phyloP scores from a whole-genome alignment of 2,329 filamentous ascomycete genomes.

The Talaromyces sp. region DNA sequence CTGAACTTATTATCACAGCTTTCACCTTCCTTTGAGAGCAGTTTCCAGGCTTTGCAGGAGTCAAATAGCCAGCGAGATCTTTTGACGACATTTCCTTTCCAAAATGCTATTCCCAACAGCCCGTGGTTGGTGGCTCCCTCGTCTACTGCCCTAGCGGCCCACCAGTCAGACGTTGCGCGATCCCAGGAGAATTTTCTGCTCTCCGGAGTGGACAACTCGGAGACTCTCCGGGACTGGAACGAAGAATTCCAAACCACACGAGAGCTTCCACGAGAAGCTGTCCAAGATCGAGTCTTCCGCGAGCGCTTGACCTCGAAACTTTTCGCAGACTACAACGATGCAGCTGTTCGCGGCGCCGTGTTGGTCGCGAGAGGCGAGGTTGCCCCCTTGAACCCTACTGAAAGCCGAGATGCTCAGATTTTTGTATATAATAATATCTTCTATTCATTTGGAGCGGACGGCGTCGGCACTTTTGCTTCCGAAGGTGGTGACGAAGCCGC shows the following conservation, averaged over 20 bases:
- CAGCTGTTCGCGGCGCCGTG: conserved; percentile 84
- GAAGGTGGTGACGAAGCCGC: conserved; percentile 97
- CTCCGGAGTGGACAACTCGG: conserved; percentile 84
- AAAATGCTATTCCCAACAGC: conserved; percentile 85
- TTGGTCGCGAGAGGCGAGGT: conserved; percentile 90
- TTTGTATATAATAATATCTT: conserved; percentile 99
- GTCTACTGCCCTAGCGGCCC: conserved; percentile 57
- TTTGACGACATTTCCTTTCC: conserved; percentile 88
- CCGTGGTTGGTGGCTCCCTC: conserved; percentile 82
- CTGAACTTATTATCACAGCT: conserved; percentile 71
- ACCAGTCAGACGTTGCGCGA: conserved; percentile 77
- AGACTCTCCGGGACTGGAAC: conserved; percentile 96
- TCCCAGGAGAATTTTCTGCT: conserved; percentile 91
- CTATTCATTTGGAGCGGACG: conserved; percentile 96
- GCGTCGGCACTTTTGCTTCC: conserved; percentile 91
- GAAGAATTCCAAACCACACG: conserved; percentile 97
- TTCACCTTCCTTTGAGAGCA: conserved; percentile 73
- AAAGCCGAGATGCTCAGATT: conserved; percentile 88
- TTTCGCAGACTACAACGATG: conserved; percentile 96
- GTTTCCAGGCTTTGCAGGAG: conserved; percentile 75
- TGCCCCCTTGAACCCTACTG: conserved; percentile 88
- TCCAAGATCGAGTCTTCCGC: conserved; percentile 93
- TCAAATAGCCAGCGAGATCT: conserved; percentile 82
- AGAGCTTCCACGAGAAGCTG: conserved; percentile 85
- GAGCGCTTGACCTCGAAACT: conserved; percentile 92